phyloP scores from a whole-genome alignment of 495 filamentous ascomycete species.

The Penicillium antarcticum region DNA sequence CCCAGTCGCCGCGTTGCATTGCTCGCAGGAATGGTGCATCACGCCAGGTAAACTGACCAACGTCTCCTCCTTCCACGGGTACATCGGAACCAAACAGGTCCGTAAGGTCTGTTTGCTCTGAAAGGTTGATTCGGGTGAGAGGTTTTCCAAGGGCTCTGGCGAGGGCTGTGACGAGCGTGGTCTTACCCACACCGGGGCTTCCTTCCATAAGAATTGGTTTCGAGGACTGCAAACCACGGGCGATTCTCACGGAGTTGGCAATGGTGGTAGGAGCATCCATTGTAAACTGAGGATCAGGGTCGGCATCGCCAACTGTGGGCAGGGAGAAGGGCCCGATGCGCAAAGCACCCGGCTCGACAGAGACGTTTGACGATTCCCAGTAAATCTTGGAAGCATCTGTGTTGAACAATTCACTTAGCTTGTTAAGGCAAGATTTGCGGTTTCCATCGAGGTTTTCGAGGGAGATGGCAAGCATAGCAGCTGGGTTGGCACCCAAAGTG shows the following conservation, averaged over 20 bases:
- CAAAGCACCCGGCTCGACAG: constrained; percentile 46
- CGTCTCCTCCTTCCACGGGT: constrained; percentile 81
- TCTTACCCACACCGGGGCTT: constrained; percentile 96
- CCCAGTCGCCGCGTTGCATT: constrained; percentile 96
- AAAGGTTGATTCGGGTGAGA: constrained; percentile 91
- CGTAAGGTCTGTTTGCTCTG: constrained; percentile 95
- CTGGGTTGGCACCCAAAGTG: constrained; percentile 89
- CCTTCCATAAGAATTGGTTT: constrained; percentile 95
- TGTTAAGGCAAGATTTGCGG: constrained; percentile 65
- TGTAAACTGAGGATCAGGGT: constrained; percentile 62
- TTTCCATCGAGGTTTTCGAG: constrained; percentile 57
- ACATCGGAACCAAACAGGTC: constrained; percentile 98
- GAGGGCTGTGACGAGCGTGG: constrained; percentile 82
- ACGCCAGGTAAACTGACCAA: constrained; percentile 89
- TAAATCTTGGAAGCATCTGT: constrained; percentile 64
- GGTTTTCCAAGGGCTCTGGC: constrained; percentile 73
- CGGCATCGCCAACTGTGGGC: constrained; percentile 41
- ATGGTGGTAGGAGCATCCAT: constrained; percentile 87
- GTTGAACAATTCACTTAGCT: constrained; percentile 64
- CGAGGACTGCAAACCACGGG: constrained; percentile 81
- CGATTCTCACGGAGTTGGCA: constrained; percentile 83
- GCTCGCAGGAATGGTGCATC: constrained; percentile 93
- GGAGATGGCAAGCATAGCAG: constrained; percentile 69
- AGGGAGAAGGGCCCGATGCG: constrained; percentile 73
- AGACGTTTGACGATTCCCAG: constrained; percentile 46